A percentile compares a stretch with the other conserved stretches of the same genome.
Evolutionary conservation across 257 asterid species (phyloP).

Genomic region (Gardenia jasminoides): DNA sequence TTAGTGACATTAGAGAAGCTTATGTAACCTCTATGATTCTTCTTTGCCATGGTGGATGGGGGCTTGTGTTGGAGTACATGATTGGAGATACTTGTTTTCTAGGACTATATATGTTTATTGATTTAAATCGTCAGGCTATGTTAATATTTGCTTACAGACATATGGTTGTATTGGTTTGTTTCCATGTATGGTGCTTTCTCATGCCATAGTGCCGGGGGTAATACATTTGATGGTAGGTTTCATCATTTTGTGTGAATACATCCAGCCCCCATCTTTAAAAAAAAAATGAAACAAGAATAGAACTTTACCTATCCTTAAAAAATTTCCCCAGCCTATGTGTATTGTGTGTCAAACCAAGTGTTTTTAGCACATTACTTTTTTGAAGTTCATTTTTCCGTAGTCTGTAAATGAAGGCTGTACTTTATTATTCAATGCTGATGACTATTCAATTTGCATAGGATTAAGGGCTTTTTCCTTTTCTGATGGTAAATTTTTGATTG

Average conservation of each 20-base stretch:
- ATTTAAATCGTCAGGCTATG: neutral
- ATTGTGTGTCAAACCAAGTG: neutral
- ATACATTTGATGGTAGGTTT: neutral
- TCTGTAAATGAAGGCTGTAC: neutral
- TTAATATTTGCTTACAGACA: neutral
- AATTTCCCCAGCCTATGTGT: too few relatives aligned
- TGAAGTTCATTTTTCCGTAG: neutral
- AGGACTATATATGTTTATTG: neutral
- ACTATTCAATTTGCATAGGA: neutral
- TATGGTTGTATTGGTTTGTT: neutral
- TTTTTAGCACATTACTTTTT: neutral
- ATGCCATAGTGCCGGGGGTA: neutral
- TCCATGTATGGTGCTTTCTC: too few relatives aligned
- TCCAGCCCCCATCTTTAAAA: too few relatives aligned
- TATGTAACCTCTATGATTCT: neutral
- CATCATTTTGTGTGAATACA: neutral
- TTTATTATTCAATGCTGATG: too few relatives aligned
- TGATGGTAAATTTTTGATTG: slow-evolving; percentile 10
- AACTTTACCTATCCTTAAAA: too few relatives aligned
- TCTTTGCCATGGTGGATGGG: neutral
- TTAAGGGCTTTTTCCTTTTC: neutral
- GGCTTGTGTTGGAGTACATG: neutral
- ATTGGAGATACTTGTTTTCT: neutral
- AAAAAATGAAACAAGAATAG: too few relatives aligned
- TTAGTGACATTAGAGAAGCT: neutral